These are phyloP conservation scores for Cairneyella variabilis DNA, from an alignment of 495 filamentous ascomycete species.

Conservation along the genomic window DNA sequence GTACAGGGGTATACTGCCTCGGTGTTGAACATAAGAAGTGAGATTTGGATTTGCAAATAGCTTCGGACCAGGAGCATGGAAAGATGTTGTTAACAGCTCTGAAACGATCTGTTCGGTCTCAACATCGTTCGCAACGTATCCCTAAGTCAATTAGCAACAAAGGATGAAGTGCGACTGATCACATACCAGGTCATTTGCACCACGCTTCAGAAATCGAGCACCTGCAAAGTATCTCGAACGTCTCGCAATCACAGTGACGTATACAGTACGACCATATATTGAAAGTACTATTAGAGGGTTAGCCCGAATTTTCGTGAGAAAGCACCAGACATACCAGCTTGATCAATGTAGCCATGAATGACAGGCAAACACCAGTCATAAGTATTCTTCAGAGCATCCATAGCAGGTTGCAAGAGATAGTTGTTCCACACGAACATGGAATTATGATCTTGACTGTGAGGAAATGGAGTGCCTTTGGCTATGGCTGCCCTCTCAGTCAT, in stretches of 20 bases:
- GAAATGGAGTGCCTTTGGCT: constrained; percentile 53
- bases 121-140: constrained; percentile 98
- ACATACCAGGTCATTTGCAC: constrained; percentile 76
- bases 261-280: constrained; percentile 77
- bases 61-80: constrained; percentile 84
- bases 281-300: constrained; percentile 69
- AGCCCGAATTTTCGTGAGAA: constrained; percentile 37
- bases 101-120: constrained; percentile 98
- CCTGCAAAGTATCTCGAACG: constrained; percentile 93
- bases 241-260: constrained; percentile 90
- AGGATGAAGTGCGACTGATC: not conserved
- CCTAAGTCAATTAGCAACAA: constrained; percentile 35
- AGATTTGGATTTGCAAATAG: constrained; percentile 86
- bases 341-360: constrained; percentile 94
- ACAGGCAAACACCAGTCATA: constrained; percentile 97
- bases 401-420: constrained; percentile 76
- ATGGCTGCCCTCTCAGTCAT: constrained; percentile 70
- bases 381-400: constrained; percentile 64
- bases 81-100: constrained; percentile 88
- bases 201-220: constrained; percentile 89
- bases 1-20: constrained; percentile 93
- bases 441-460: constrained; percentile 66
- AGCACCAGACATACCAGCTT: constrained; percentile 47
- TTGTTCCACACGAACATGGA: constrained; percentile 98
- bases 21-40: constrained; percentile 95